Evolutionary conservation across 106 monocot species (phyloP).

Genomic region (Triglochin maritima): DNA sequence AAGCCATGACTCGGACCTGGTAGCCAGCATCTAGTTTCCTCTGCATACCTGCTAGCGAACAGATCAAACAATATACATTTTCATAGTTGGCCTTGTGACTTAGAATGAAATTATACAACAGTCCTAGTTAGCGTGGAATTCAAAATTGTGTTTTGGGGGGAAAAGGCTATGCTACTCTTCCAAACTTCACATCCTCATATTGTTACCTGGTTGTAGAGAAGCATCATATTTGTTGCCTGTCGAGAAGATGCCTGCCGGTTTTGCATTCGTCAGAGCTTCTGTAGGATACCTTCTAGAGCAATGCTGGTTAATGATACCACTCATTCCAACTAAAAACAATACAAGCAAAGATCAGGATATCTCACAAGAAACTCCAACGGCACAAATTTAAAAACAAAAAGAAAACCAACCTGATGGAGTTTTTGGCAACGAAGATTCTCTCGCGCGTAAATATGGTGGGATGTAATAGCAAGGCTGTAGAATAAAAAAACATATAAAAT

Average conservation of each 20-base stretch:
- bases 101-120: not conserved
- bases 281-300: conserved; percentile 27
- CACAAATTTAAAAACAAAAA: not conserved
- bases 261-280: conserved; percentile 6
- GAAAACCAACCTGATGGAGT: conserved; percentile 46
- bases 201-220: conserved; percentile 30
- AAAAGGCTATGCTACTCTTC: not conserved
- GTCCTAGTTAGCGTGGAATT: not conserved
- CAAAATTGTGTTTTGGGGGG: not conserved
- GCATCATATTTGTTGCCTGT: conserved; percentile 19
- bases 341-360: not conserved
- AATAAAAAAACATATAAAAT: not conserved
- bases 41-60: conserved; percentile 36
- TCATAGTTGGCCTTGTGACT: too few relatives aligned
- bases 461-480: conserved; percentile 47
- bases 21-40: conserved; percentile 55
- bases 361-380: not conserved
- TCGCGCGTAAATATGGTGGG: conserved; percentile 42
- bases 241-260: conserved; percentile 22
- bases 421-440: conserved; percentile 12
- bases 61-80: too few relatives aligned
- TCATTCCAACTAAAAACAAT: conserved; percentile 23
- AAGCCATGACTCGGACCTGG: conserved; percentile 17
- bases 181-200: too few relatives aligned
- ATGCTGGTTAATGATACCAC: conserved; percentile 33